A percentile compares a stretch with the other conserved stretches of the same genome.
These are phyloP conservation scores for Aphanomyces euteiches DNA, from an alignment of 352 stramenopile genomes.

Conservation along the genomic window DNA sequence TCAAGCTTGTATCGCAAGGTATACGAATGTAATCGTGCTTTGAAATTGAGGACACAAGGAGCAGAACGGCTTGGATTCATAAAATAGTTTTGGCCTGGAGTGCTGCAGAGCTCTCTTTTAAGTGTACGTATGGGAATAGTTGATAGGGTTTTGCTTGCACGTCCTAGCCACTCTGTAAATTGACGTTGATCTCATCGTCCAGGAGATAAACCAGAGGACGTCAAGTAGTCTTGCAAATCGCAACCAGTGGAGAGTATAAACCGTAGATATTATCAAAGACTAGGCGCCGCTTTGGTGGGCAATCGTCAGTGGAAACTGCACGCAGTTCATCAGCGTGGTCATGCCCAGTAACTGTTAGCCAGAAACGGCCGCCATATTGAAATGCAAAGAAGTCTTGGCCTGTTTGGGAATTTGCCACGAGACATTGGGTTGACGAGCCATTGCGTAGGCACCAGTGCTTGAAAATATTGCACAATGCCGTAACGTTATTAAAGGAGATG, in stretches of 20 bases:
- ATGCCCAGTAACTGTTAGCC: constrained; percentile 92
- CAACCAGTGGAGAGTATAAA: constrained; percentile 90
- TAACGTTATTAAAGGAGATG: too few species aligned
- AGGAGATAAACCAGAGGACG: too few species aligned
- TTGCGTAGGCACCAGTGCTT: constrained; percentile 50
- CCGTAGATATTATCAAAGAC: constrained; percentile 88
- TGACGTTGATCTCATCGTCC: too few species aligned
- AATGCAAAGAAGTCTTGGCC: constrained; percentile 70
- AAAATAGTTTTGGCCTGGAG: too few species aligned
- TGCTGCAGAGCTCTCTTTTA: too few species aligned
- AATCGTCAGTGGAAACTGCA: constrained; percentile 93
- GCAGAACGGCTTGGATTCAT: too few species aligned
- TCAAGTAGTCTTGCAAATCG: constrained; percentile 68
- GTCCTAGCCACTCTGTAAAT: constrained; percentile 21
- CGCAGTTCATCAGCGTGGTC: constrained; percentile 94
- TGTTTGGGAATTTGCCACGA: constrained; percentile 83
- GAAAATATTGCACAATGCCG: too few species aligned
- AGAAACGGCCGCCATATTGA: constrained; percentile 65
- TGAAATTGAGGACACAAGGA: too few species aligned
- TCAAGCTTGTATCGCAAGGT: too few species aligned
- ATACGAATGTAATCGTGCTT: too few species aligned
- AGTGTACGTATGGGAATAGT: too few species aligned
- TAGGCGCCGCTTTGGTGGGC: constrained; percentile 96
- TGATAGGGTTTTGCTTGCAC: constrained; percentile 16
- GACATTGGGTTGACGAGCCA: constrained; percentile 64